These are phyloP conservation scores for Spathaspora arborariae DNA, from an alignment of 805 yeast genomes.

Conservation along the genomic window DNA sequence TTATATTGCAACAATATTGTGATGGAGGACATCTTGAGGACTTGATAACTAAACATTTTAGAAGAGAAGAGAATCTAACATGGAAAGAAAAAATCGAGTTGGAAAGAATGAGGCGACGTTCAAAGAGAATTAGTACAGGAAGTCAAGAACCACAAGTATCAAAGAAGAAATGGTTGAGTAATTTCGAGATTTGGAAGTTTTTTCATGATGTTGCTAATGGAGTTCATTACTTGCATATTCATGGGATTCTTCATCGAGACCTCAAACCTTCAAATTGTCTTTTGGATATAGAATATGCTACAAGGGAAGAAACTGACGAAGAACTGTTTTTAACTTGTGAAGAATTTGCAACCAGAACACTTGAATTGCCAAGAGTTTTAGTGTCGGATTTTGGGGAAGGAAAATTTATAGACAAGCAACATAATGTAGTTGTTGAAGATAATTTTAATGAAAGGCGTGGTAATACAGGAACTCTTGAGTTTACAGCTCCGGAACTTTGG, in stretches of 20 bases:
- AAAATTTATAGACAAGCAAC: constrained; percentile 58
- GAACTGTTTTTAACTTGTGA: constrained; percentile 1
- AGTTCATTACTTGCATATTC: constrained; percentile 63
- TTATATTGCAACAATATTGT: constrained; percentile 81
- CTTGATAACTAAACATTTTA: constrained; percentile 30
- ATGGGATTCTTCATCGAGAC: constrained; percentile 83
- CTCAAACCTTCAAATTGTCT: constrained; percentile 87
- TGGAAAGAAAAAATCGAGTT: constrained; percentile 22
- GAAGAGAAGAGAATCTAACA: constrained; percentile 18
- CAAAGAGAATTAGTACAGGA: neutral
- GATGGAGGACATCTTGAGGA: constrained; percentile 85
- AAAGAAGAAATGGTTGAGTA: constrained; percentile 35
- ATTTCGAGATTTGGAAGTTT: constrained; percentile 63
- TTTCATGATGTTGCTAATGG: constrained; percentile 69
- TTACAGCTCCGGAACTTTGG: constrained; percentile 81
- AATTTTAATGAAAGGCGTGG: constrained; percentile 57
- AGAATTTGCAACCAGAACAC: constrained; percentile 15
- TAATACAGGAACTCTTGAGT: constrained; percentile 83
- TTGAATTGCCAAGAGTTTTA: constrained; percentile 58
- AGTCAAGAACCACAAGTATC: neutral
- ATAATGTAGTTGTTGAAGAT: constrained; percentile 8
- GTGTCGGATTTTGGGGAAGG: constrained; percentile 93
- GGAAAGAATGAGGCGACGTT: constrained; percentile 24
- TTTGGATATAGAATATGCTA: constrained; percentile 36
- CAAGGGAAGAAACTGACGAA: neutral